phyloP scores from a whole-genome alignment of 1,139 yeast genomes.

The Scheffersomyces lignicola region DNA sequence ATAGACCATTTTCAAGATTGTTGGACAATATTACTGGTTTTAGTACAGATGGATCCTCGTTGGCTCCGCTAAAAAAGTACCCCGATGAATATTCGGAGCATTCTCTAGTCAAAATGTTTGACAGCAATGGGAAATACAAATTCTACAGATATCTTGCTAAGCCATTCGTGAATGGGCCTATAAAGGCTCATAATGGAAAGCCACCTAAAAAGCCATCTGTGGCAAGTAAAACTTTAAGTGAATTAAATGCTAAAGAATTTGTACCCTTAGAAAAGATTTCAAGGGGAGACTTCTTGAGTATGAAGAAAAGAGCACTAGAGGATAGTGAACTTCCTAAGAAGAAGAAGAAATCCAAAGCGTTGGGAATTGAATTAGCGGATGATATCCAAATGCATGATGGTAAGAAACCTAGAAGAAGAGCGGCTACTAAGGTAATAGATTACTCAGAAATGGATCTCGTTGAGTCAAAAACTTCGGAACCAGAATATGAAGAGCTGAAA shows the following conservation, averaged over 20 bases:
- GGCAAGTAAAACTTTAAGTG: constrained; percentile 6
- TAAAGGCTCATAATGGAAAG: constrained; percentile 10
- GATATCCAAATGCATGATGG: constrained; percentile 1
- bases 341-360: constrained; percentile 3
- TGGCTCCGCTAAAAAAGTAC: constrained; percentile 22
- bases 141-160: constrained; percentile 62
- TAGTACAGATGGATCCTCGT: constrained; percentile 23
- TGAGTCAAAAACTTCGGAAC: too few species aligned
- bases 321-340: constrained; percentile 10
- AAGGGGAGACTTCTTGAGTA: constrained; percentile 17
- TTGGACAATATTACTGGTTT: constrained; percentile 48
- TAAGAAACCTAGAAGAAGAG: constrained; percentile 4
- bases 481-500: constrained; percentile 4
- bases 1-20: constrained; percentile 48
- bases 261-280: constrained; percentile 28
- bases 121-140: constrained; percentile 71
- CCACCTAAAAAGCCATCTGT: constrained; percentile 8
- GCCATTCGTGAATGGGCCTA: constrained; percentile 1
- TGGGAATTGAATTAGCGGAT: too few species aligned
- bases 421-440: background rate
- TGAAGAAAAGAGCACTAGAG: constrained; percentile 17
- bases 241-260: constrained; percentile 22
- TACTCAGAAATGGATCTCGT: constrained; percentile 1
- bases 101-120: constrained; percentile 61
- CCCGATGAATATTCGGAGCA: constrained; percentile 23